Evolutionary conservation across 257 asterid genomes (phyloP).

Genomic region (Haberlea rhodopensis): DNA sequence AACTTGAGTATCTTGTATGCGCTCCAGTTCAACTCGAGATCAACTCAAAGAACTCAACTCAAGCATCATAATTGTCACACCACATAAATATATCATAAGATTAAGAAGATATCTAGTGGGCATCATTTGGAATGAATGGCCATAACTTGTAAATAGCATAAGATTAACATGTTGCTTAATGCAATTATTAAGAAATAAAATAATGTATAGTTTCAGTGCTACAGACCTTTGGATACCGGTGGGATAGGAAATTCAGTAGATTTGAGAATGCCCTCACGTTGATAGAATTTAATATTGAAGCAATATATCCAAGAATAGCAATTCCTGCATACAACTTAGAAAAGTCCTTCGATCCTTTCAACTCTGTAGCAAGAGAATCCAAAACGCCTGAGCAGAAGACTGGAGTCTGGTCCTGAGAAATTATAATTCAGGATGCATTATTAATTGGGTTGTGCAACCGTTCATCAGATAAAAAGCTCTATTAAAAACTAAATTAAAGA

Average conservation of each 20-base stretch:
- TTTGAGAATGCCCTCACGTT: slow-evolving; percentile 59
- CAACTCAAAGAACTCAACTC: not conserved
- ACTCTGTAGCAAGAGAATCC: slow-evolving; percentile 61
- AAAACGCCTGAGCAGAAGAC: slow-evolving; percentile 65
- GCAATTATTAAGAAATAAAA: not conserved
- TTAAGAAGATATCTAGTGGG: not conserved
- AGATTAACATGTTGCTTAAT: not conserved
- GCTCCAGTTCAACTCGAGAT: not conserved
- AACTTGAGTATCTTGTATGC: not conserved
- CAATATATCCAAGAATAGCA: slow-evolving; percentile 79
- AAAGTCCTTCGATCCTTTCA: slow-evolving; percentile 85
- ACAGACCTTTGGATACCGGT: slow-evolving; percentile 85
- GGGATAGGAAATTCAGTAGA: slow-evolving; percentile 65
- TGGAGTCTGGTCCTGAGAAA: slow-evolving; percentile 64
- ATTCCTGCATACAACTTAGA: slow-evolving; percentile 78
- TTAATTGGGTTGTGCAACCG: slow-evolving; percentile 7
- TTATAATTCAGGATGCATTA: slow-evolving; percentile 12
- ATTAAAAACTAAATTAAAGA: slow-evolving; percentile 6
- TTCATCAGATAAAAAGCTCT: not conserved
- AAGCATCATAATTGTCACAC: not conserved
- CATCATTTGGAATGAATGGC: not conserved
- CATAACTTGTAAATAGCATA: too few relatives aligned
- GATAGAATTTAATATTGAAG: slow-evolving; percentile 61
- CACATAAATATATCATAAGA: not conserved
- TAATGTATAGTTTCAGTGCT: not conserved